Conservation (phyloP, 2,329 filamentous ascomycete genomes). For the Calonectria fujianensis region DNA sequence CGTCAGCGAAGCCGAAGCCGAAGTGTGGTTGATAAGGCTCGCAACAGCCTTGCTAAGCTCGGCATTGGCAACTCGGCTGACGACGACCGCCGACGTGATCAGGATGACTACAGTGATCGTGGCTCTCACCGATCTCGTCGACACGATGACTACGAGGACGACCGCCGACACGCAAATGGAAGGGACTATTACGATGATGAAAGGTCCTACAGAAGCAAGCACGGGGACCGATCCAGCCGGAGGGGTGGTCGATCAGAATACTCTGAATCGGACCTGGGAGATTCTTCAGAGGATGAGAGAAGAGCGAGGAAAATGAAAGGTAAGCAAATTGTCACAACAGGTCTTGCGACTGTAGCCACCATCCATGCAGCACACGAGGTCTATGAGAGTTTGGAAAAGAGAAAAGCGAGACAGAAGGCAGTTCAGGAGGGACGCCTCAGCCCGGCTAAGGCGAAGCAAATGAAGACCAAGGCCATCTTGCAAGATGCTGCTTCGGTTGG, state of each 20-base stretch:
- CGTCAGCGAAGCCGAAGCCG: conserved; percentile 73
- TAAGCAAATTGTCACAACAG: conserved; percentile 76
- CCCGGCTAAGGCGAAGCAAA: conserved; percentile 71
- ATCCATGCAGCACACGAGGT: conserved; percentile 77
- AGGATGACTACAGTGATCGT: conserved; percentile 67
- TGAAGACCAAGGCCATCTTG: conserved; percentile 74
- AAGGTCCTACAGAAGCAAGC: conserved; percentile 63
- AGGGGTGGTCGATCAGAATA: conserved; percentile 67
- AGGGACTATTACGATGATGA: conserved; percentile 70
- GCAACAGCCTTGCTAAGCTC: conserved; percentile 77
- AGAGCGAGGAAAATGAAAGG: conserved; percentile 75
- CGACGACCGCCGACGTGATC: conserved; percentile 63
- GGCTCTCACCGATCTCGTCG: conserved; percentile 62
- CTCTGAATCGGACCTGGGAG: conserved; percentile 74
- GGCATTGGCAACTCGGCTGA: conserved; percentile 72
- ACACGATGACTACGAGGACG: conserved; percentile 68
- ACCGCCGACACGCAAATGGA: conserved; percentile 63
- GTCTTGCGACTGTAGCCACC: conserved; percentile 74
- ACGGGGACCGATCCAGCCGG: conserved; percentile 60
- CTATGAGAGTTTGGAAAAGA: conserved; percentile 76
- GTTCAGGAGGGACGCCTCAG: conserved; percentile 73
- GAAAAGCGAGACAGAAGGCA: conserved; percentile 71
- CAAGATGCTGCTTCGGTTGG: conserved; percentile 77
- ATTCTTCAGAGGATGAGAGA: conserved; percentile 75
- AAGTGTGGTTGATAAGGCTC: conserved; percentile 78